Conservation (phyloP, 345 rosid species). For the Populus deltoides region DNA sequence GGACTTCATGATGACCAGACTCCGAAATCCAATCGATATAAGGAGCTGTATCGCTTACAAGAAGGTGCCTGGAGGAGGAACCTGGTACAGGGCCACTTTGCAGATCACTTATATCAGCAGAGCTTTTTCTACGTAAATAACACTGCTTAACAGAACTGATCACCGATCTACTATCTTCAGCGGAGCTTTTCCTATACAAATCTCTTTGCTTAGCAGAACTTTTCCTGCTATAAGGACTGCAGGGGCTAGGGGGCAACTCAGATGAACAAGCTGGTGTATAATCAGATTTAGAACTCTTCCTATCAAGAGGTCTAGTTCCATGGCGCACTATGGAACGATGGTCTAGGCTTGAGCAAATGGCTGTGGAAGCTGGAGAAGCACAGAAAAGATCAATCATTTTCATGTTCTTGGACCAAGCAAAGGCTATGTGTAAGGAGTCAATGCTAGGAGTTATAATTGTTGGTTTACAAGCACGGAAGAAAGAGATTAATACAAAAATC, state of each 20-base stretch:
- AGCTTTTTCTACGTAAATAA: constrained; percentile 57
- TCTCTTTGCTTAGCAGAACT: constrained; percentile 18
- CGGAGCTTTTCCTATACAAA: constrained; percentile 3
- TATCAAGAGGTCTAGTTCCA: constrained; percentile 31
- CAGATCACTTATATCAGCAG: constrained; percentile 49
- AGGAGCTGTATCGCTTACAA: constrained; percentile 41
- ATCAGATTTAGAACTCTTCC: constrained; percentile 27
- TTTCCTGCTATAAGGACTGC: neutral
- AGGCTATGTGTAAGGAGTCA: neutral
- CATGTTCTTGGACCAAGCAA: constrained; percentile 35
- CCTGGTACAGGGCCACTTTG: constrained; percentile 3
- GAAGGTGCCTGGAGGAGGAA: constrained; percentile 60
- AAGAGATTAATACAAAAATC: constrained; percentile 2
- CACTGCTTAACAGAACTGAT: neutral
- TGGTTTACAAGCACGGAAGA: neutral
- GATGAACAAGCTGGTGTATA: constrained; percentile 44
- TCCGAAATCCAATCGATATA: constrained; percentile 43
- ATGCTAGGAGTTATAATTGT: neutral
- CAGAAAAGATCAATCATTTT: constrained; percentile 70
- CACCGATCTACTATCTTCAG: constrained; percentile 4
- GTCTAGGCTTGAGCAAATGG: constrained; percentile 53
- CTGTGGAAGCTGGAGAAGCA: constrained; percentile 80
- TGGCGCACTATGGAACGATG: constrained; percentile 46
- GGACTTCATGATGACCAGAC: constrained; percentile 25
- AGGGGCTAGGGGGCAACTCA: constrained; percentile 40